Evolutionary conservation across 1,284 basidiomycete species (phyloP).

Genomic region (Retiboletus flavoniger): DNA sequence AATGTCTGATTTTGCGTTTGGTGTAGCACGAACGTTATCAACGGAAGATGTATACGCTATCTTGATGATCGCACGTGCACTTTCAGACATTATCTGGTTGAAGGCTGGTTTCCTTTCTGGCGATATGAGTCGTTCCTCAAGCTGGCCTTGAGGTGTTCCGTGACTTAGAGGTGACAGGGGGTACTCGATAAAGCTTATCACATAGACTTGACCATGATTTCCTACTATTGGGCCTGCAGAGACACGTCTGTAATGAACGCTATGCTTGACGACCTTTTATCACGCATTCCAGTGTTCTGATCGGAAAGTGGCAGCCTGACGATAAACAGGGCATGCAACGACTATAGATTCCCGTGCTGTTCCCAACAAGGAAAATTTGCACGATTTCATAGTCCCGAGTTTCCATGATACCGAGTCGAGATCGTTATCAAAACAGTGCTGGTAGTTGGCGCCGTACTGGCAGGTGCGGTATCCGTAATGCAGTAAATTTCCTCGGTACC

Average conservation of each 20-base stretch:
- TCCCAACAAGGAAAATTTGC: background rate
- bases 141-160: constrained; percentile 16
- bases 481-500: constrained; percentile 7
- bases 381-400: background rate
- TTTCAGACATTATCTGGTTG: constrained; percentile 9
- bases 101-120: constrained; percentile 16
- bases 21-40: constrained; percentile 27
- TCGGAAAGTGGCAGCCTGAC: background rate
- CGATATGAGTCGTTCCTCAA: constrained; percentile 4
- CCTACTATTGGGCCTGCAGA: background rate
- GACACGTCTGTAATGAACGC: background rate
- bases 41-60: constrained; percentile 15
- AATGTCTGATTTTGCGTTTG: constrained; percentile 26
- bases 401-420: background rate
- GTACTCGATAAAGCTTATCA: constrained; percentile 4
- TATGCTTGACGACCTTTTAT: background rate
- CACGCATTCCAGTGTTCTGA: background rate
- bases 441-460: constrained; percentile 7
- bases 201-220: background rate
- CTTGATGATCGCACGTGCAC: constrained; percentile 28
- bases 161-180: background rate
- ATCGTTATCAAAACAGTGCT: constrained; percentile 2
- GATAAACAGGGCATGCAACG: background rate
- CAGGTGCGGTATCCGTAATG: background rate
- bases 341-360: background rate